Percentiles rank a stretch among this genome's conserved stretches.
Evolutionary conservation across 2,329 filamentous ascomycete genomes (phyloP).

Genomic region (Penicillium sp.): DNA sequence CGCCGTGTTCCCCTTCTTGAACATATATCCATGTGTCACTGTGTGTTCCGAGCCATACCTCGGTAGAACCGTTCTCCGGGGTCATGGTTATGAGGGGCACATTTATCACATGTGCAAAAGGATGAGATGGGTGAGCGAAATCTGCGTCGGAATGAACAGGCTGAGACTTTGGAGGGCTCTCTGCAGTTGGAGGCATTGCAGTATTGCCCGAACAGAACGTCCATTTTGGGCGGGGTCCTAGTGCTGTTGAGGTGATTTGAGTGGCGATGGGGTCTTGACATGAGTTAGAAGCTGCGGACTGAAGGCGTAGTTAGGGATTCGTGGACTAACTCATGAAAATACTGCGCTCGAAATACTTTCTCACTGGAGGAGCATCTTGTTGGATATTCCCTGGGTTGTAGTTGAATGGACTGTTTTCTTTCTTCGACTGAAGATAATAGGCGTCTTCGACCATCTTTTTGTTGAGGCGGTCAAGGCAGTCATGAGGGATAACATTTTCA

Average conservation of each 20-base stretch:
- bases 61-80: conserved; percentile 49
- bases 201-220: conserved; percentile 50
- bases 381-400: conserved; percentile 54
- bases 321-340: conserved; percentile 47
- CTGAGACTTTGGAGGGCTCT: conserved; percentile 25
- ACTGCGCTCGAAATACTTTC: conserved; percentile 41
- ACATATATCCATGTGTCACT: conserved; percentile 25
- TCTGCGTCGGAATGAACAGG: conserved; percentile 54
- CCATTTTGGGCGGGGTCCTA: conserved; percentile 49
- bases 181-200: conserved; percentile 42
- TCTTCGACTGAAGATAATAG: conserved; percentile 42
- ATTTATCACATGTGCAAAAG: conserved; percentile 51
- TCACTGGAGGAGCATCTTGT: conserved; percentile 49
- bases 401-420: conserved; percentile 52
- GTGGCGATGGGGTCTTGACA: conserved; percentile 44
- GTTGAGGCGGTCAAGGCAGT: conserved; percentile 49
- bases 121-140: conserved; percentile 47
- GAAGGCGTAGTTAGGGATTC: not conserved
- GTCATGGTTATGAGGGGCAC: conserved; percentile 46
- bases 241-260: conserved; percentile 36
- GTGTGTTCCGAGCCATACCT: conserved; percentile 54
- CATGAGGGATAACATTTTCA: conserved; percentile 45
- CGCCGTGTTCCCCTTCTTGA: conserved; percentile 46
- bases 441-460: conserved; percentile 53
- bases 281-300: not conserved